Conservation (phyloP, 306 rosid genomes). For the Astragalus glycyphyllos region DNA sequence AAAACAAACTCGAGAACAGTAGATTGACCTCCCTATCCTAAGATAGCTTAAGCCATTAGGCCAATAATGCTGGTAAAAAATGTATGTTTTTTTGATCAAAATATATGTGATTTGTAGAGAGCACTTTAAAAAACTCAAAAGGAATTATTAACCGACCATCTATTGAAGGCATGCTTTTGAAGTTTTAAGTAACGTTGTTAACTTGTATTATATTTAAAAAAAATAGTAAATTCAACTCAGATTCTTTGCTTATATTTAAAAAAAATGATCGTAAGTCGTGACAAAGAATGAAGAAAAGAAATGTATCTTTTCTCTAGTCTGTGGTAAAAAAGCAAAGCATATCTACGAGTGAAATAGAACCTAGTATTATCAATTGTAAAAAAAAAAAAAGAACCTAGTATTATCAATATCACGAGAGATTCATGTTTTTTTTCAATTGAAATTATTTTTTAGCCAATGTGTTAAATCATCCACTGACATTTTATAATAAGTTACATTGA, state of each 20-base stretch:
- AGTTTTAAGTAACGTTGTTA: no score
- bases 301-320: slow-evolving; percentile 43
- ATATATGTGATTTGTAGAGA: no score
- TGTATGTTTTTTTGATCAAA: no score
- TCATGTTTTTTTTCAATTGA: background rate
- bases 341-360: background rate
- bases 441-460: slow-evolving; percentile 4
- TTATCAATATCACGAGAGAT: background rate
- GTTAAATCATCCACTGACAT: background rate
- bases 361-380: background rate
- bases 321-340: slow-evolving; percentile 52
- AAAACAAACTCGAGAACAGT: no score
- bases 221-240: slow-evolving; percentile 16
- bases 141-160: no score
- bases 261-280: slow-evolving; percentile 1
- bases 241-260: slow-evolving; percentile 37
- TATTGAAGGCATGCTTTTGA: no score
- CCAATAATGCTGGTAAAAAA: no score
- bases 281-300: slow-evolving; percentile 33
- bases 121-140: no score
- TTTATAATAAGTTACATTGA: slow-evolving; percentile 31
- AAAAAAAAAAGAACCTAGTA: no score
- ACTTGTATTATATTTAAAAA: background rate
- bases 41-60: no score
- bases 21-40: no score